Base-by-base conservation (phyloP, 192 early-diverging fungal species). In the Mortierella claussenii region DNA sequence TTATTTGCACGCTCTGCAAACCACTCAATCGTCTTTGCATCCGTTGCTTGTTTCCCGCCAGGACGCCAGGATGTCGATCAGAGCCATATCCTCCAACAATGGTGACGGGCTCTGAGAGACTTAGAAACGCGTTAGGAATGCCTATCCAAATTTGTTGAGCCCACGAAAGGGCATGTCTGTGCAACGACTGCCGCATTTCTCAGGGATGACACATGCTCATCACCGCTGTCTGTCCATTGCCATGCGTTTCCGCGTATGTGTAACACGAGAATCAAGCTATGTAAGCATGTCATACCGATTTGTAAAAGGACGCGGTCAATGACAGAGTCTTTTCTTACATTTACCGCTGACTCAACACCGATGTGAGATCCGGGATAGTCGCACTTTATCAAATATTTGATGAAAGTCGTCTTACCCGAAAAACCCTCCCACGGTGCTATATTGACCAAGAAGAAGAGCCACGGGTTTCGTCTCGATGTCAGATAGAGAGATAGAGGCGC, bases 1-100 rank as follows among this genome's bases (percentile, higher is more conserved):
- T 93, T 61, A 64, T 96, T 93, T 0, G 92, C 84, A 11, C 95
- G 87, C 52, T 92, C 92, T 0, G 92, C 94, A 70, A 95, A 97
- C 91, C 93, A 97, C 64, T 93, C 90, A 24, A 90, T 88, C 4
- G 93, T 90, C 27, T 83, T 81, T 7, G 89, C 89, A 92, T 82
- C 3, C 87, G 82, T 80, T 95, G 94, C 79, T 94, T 94, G 65
- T 92, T 91, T 20, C 95, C 94, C 11, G 92, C 91, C 18, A 97
- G 81, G 37, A 97, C 92, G 13, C 95, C 95, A 0, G 95, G n/a
- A 94, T 94, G 67, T 97, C 95, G 53, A 97, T 91, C 18, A 96
- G 78, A 31, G 92, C 92, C 87, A 96, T 83, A 55, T 94, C 90
- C 46, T 90, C 84, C 50, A 97, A 81, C 21, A 92, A 65, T 28